Conservation (phyloP, 2,329 filamentous ascomycete genomes). For the Fusarium staphyleae region DNA sequence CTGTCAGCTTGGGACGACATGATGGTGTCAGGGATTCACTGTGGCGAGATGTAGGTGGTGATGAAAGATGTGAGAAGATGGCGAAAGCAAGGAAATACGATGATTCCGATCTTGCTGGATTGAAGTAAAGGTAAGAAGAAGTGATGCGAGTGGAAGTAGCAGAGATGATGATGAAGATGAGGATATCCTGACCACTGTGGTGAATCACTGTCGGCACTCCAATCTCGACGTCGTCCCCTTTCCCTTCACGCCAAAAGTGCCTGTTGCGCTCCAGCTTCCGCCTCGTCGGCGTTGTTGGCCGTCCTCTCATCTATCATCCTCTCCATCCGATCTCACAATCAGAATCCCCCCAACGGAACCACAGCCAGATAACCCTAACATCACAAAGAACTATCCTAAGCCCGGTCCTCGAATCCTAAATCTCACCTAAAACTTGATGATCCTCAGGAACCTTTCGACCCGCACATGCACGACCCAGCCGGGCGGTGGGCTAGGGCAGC, state of each 20-base stretch:
- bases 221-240: neutral
- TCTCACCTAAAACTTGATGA: neutral
- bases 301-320: neutral
- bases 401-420: conserved; percentile 7
- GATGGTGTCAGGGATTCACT: neutral
- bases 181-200: no score
- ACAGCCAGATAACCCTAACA: neutral
- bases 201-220: no score
- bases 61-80: neutral
- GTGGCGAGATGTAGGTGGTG: no score
- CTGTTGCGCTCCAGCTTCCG: neutral
- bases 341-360: neutral
- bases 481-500: conserved; percentile 3
- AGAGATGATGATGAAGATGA: no score
- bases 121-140: neutral
- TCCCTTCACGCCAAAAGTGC: neutral
- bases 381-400: neutral
- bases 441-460: neutral
- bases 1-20: neutral
- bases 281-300: conserved; percentile 8
- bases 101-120: neutral
- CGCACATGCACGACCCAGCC: neutral
- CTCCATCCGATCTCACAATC: conserved; percentile 6
- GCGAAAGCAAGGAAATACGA: no score
- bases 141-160: neutral